These are phyloP conservation scores for Exophiala aquamarina DNA, from an alignment of 2,329 filamentous ascomycete genomes.

Conservation along the genomic window DNA sequence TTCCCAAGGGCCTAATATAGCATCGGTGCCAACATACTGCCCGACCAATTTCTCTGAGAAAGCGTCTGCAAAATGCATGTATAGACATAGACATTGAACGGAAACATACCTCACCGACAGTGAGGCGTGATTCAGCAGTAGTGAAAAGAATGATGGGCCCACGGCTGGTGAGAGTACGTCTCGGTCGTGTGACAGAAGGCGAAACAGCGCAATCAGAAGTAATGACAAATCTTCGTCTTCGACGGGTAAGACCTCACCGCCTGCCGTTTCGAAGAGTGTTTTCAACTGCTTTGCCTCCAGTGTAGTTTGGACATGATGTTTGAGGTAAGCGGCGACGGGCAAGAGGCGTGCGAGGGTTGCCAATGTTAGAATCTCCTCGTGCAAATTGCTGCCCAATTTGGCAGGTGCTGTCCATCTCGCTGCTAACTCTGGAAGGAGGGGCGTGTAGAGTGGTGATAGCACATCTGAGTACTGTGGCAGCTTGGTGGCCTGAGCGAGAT, in stretches of 20 bases:
- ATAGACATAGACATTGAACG: conserved; percentile 75
- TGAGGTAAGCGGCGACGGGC: conserved; percentile 24
- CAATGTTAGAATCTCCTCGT: conserved; percentile 33
- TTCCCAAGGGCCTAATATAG: conserved; percentile 72
- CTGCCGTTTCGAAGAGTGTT: not conserved
- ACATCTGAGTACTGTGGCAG: conserved; percentile 68
- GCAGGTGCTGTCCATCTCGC: conserved; percentile 65
- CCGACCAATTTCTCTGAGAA: conserved; percentile 70
- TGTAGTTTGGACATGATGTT: conserved; percentile 13
- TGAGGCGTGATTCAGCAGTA: conserved; percentile 61
- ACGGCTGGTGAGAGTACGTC: conserved; percentile 65
- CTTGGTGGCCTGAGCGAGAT: conserved; percentile 68
- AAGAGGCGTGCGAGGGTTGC: conserved; percentile 30
- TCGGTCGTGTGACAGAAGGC: conserved; percentile 75
- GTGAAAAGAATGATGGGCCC: conserved; percentile 66
- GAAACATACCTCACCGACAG: conserved; percentile 74
- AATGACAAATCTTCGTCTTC: conserved; percentile 41
- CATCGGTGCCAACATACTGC: conserved; percentile 40
- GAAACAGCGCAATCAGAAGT: conserved; percentile 69
- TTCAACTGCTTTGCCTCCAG: conserved; percentile 7
- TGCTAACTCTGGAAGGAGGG: conserved; percentile 77
- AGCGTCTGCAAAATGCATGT: conserved; percentile 76
- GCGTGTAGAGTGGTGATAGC: conserved; percentile 73
- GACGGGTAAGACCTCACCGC: conserved; percentile 27
- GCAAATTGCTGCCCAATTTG: conserved; percentile 19